Percentiles rank a stretch among this genome's conserved stretches.
These are phyloP conservation scores for Pseudoneurospora amorphoporcata DNA, from an alignment of 495 filamentous ascomycete species.

Conservation along the genomic window DNA sequence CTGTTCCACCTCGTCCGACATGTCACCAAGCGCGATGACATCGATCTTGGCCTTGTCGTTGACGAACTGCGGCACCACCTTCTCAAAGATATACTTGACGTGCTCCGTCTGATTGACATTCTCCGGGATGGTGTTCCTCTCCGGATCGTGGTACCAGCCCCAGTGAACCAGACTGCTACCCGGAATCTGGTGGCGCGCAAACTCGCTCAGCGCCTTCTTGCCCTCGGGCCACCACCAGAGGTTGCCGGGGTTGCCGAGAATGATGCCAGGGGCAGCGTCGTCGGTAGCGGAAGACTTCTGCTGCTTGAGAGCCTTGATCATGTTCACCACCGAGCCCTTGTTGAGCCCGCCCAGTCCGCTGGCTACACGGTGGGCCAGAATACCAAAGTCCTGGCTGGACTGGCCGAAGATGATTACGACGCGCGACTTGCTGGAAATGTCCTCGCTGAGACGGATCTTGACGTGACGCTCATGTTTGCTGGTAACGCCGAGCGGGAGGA, in stretches of 20 bases:
- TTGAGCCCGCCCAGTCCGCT: slow-evolving; percentile 49
- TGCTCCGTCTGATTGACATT: slow-evolving; percentile 46
- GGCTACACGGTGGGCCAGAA: slow-evolving; percentile 59
- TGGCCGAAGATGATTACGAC: slow-evolving; percentile 71
- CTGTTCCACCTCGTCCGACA: slow-evolving; percentile 38
- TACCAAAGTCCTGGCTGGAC: slow-evolving; percentile 56
- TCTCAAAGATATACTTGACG: slow-evolving; percentile 51
- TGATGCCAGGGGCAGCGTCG: slow-evolving; percentile 34
- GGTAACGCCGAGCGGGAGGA: slow-evolving; percentile 46
- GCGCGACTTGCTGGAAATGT: slow-evolving; percentile 48
- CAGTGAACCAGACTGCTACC: slow-evolving; percentile 45
- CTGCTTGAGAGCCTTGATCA: slow-evolving; percentile 44
- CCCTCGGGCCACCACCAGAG: slow-evolving; percentile 54
- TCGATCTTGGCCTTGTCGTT: slow-evolving; percentile 43
- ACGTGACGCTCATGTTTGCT: slow-evolving; percentile 44
- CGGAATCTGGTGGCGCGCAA: slow-evolving; percentile 43
- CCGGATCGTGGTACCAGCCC: slow-evolving; percentile 24
- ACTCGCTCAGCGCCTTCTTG: slow-evolving; percentile 42
- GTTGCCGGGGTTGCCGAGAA: slow-evolving; percentile 67
- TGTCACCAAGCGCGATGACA: slow-evolving; percentile 53
- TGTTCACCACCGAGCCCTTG: slow-evolving; percentile 51
- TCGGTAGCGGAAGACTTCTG: slow-evolving; percentile 22
- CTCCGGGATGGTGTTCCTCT: slow-evolving; percentile 46
- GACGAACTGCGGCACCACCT: slow-evolving; percentile 42
- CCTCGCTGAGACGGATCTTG: slow-evolving; percentile 52